These are phyloP conservation scores for Triticum monococcum DNA, from an alignment of 176 grass and related monocot species.

Conservation along the genomic window DNA sequence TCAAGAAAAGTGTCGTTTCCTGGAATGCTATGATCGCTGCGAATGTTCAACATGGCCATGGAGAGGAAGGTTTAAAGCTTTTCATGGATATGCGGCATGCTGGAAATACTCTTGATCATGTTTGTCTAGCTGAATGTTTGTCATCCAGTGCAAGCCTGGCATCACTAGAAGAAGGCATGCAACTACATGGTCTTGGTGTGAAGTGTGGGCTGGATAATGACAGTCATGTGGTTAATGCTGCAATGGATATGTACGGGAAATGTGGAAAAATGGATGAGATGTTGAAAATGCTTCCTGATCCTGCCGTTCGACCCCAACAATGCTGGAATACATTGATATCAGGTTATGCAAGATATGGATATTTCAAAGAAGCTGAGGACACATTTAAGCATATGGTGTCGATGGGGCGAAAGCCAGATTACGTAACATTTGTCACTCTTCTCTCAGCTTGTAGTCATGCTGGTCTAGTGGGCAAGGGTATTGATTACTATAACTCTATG, in stretches of 20 bases:
- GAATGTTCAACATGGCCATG: slow-evolving; percentile 60
- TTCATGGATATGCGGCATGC: slow-evolving; percentile 53
- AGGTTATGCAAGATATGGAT: slow-evolving; percentile 68
- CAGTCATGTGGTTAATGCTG: slow-evolving; percentile 66
- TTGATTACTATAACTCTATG: slow-evolving; percentile 75
- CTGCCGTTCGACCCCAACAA: slow-evolving; percentile 49
- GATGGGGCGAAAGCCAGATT: slow-evolving; percentile 57
- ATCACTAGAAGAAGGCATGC: slow-evolving; percentile 89
- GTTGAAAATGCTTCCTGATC: slow-evolving; percentile 63
- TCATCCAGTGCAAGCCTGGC: slow-evolving; percentile 70
- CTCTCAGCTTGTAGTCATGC: slow-evolving; percentile 86
- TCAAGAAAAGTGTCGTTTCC: slow-evolving; percentile 53
- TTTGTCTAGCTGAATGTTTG: slow-evolving; percentile 73
- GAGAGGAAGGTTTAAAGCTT: slow-evolving; percentile 79
- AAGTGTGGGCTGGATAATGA: slow-evolving; percentile 67
- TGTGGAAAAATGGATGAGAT: slow-evolving; percentile 80
- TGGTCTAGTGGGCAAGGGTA: slow-evolving; percentile 66
- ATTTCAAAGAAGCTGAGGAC: slow-evolving; percentile 72
- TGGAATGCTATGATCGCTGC: slow-evolving; percentile 84
- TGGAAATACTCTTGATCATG: slow-evolving; percentile 63
- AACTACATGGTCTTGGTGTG: slow-evolving; percentile 66
- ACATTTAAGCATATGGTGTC: slow-evolving; percentile 71
- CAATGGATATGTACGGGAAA: slow-evolving; percentile 94
- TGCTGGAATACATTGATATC: slow-evolving; percentile 93
- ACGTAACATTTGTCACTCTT: slow-evolving; percentile 77